Evolutionary conservation across 805 yeast species (phyloP), one percentile per base, ranked within the genome.

Genomic region (Candida suzukii): DNA sequence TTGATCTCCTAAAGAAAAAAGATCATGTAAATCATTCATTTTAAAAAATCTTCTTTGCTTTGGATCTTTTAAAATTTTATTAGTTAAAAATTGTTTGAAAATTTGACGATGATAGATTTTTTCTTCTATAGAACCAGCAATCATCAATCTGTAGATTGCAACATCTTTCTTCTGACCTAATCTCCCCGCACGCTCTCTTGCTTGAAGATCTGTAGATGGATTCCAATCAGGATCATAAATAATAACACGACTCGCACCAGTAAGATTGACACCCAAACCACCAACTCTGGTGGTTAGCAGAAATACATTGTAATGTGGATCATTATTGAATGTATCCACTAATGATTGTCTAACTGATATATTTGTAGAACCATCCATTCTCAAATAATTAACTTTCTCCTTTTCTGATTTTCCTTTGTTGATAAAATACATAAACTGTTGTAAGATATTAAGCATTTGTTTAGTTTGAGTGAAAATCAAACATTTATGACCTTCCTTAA

Each of bases 141-240:
- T 85, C 86, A 93, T 88, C 34, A 93, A 67, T 44, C 99, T 66
- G 52, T 91, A 93, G 28, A 91, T 90, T 7, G 88, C 78, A 9
- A 91, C 97, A 51, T 90, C 96, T 43, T 81, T 78, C 57, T 84
- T 90, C 60, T 91, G 99, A 1, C 99, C 99, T 47, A 91, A 70
- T 48, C 99, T 70, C 98, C 98, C 93, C 0, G 98, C 97, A 38
- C 99, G 66, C 58, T 91, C 99, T 45, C 98, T 70, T 0, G 99
- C 99, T 61, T 91, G 99, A 45, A 90, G 73, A 65, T 91, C 99
- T 0, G 98, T 93, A 1, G 96, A 88, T 1, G 99, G 99, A 55
- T 91, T 91, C 99, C 99, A 91, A 61, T 93, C 98, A 0, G 99
- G 99, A 54, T 91, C 99, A 57, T 75, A 91, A 14, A 91, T 91